Evolutionary conservation across 805 yeast genomes (phyloP).

Genomic region (Metschnikowia bowlesiae): DNA sequence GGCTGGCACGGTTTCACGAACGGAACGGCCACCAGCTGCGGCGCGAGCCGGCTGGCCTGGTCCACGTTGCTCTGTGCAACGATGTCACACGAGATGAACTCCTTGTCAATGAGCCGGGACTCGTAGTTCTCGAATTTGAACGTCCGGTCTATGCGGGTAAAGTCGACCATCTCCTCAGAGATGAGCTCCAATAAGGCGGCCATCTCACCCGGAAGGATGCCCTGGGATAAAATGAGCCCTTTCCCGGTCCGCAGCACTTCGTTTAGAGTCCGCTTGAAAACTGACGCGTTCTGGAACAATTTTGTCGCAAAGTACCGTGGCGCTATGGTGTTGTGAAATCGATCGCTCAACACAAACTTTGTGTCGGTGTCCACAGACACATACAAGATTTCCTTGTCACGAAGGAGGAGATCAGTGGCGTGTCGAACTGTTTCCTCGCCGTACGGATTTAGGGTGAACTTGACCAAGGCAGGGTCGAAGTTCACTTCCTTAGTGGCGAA

Average conservation of each 20-base stretch:
- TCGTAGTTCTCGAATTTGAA: conserved; percentile 60
- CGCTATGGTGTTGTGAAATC: conserved; percentile 36
- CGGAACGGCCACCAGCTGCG: conserved; percentile 45
- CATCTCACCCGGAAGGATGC: conserved; percentile 60
- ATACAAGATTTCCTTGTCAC: conserved; percentile 52
- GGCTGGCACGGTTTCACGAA: conserved; percentile 57
- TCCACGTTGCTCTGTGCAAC: conserved; percentile 29
- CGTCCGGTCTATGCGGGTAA: conserved; percentile 46
- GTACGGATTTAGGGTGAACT: conserved; percentile 39
- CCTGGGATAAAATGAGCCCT: conserved; percentile 52
- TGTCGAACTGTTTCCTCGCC: conserved; percentile 45
- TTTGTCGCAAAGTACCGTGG: conserved; percentile 32
- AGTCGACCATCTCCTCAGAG: conserved; percentile 24
- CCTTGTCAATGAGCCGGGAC: conserved; percentile 69
- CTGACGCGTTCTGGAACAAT: conserved; percentile 43
- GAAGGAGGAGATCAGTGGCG: conserved; percentile 50
- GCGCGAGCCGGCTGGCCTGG: not conserved
- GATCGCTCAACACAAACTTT: conserved; percentile 55
- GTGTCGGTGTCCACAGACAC: conserved; percentile 40
- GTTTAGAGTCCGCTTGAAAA: conserved; percentile 41
- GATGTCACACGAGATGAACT: conserved; percentile 61
- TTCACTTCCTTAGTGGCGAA: conserved; percentile 50
- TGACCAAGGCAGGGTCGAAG: conserved; percentile 46
- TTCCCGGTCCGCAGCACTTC: conserved; percentile 42
- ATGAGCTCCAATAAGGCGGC: conserved; percentile 56